Percentiles rank a stretch among this genome's conserved stretches.
Conservation (phyloP, 257 asterid genomes). For the Echites panduratus region DNA sequence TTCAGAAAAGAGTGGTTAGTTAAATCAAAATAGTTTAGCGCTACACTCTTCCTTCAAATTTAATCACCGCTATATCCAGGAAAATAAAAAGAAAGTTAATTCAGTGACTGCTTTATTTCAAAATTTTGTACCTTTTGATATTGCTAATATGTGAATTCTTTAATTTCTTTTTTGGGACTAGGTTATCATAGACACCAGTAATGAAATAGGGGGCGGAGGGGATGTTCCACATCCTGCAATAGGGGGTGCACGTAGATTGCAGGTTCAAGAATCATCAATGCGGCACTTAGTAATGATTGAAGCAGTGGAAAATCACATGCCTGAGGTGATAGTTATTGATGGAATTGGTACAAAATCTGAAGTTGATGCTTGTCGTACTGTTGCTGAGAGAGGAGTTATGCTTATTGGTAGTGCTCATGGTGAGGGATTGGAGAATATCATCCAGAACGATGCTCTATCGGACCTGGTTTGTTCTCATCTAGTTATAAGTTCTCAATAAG, state of each 20-base stretch:
- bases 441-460: conserved; percentile 56
- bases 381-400: conserved; percentile 86
- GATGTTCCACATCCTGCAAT: conserved; percentile 80
- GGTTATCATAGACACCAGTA: conserved; percentile 79
- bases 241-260: conserved; percentile 74
- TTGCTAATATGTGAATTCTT: not conserved
- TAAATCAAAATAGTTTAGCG: not conserved
- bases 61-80: not conserved
- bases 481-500: not conserved
- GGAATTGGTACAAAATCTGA: conserved; percentile 79
- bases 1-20: conserved; percentile 80
- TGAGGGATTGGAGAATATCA: conserved; percentile 51
- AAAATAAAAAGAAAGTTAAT: not conserved
- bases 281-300: conserved; percentile 74
- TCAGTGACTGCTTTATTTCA: not conserved
- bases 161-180: conserved; percentile 15
- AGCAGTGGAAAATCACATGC: conserved; percentile 91
- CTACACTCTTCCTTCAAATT: not conserved
- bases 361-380: conserved; percentile 70
- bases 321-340: conserved; percentile 75
- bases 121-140: not conserved
- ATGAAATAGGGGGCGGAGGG: conserved; percentile 82
- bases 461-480: conserved; percentile 50
- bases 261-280: conserved; percentile 63
- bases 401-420: conserved; percentile 88